Conservation (phyloP, 345 rosid species). For the Hibiscus syriacus region DNA sequence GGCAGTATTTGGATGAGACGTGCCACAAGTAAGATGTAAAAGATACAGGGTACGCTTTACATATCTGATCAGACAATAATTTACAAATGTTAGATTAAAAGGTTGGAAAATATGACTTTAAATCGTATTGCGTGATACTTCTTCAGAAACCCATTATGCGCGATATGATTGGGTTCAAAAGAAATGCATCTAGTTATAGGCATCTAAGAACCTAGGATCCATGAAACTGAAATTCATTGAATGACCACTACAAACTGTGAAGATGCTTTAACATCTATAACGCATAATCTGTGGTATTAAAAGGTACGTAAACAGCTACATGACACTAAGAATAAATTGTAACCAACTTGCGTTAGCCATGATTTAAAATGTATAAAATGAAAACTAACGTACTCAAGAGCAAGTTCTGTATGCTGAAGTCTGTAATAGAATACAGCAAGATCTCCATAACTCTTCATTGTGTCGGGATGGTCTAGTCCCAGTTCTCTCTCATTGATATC, state of each 20-base stretch:
- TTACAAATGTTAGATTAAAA: constrained; percentile 1
- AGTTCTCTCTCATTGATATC: constrained; percentile 99
- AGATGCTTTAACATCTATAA: background rate
- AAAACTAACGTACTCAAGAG: constrained; percentile 71
- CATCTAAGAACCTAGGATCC: background rate
- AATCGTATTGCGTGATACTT: constrained; percentile 9
- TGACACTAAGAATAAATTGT: background rate
- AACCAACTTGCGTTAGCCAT: constrained; percentile 1
- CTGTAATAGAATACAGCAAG: constrained; percentile 99
- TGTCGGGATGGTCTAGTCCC: constrained; percentile 99
- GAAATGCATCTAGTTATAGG: background rate
- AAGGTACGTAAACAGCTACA: background rate
- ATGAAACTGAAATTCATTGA: background rate
- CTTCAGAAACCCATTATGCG: constrained; percentile 10
- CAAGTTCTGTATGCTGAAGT: constrained; percentile 95
- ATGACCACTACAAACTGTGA: background rate
- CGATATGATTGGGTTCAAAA: background rate
- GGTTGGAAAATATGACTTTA: background rate
- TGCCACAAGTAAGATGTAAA: constrained; percentile 93
- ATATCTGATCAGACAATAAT: constrained; percentile 47
- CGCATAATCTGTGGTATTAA: background rate
- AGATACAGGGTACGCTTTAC: constrained; percentile 99
- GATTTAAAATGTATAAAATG: background rate
- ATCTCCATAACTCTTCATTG: constrained; percentile 99
- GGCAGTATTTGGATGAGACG: constrained; percentile 98